These are phyloP conservation scores for Eustoma russellianum DNA, from an alignment of 257 asterid species.

Conservation along the genomic window DNA sequence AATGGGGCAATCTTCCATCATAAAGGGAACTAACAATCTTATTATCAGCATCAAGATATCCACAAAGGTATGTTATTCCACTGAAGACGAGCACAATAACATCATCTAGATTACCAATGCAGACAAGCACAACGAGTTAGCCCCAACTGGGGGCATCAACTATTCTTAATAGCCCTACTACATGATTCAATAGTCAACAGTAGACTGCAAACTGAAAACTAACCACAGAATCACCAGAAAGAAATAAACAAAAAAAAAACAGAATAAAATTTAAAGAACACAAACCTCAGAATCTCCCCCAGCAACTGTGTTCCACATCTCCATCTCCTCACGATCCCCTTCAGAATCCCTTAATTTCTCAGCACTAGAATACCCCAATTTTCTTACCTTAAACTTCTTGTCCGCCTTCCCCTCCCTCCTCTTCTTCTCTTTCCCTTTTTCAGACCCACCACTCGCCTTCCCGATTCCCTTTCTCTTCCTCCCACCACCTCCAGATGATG, in stretches of 20 bases:
- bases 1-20: too few species aligned
- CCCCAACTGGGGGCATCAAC: too few species aligned
- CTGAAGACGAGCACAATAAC: too few species aligned
- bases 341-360: slow-evolving; percentile 53
- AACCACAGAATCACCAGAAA: too few species aligned
- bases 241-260: not conserved
- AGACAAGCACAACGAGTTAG: too few species aligned
- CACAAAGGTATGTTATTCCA: too few species aligned
- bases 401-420: slow-evolving; percentile 39
- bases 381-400: slow-evolving; percentile 46
- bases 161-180: too few species aligned
- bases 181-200: too few species aligned
- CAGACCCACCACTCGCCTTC: slow-evolving; percentile 33
- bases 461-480: slow-evolving; percentile 49
- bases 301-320: slow-evolving; percentile 93
- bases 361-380: slow-evolving; percentile 16
- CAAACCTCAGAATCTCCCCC: slow-evolving; percentile 48
- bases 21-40: too few species aligned
- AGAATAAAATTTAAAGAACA: not conserved
- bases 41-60: too few species aligned
- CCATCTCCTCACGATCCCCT: slow-evolving; percentile 86
- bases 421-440: slow-evolving; percentile 34
- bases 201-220: too few species aligned
- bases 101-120: too few species aligned
- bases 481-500: slow-evolving; percentile 40